Percentiles rank a stretch among this genome's conserved stretches.
Evolutionary conservation across 768 basidiomycete genomes (phyloP).

Genomic region (Mycena kentingensis): DNA sequence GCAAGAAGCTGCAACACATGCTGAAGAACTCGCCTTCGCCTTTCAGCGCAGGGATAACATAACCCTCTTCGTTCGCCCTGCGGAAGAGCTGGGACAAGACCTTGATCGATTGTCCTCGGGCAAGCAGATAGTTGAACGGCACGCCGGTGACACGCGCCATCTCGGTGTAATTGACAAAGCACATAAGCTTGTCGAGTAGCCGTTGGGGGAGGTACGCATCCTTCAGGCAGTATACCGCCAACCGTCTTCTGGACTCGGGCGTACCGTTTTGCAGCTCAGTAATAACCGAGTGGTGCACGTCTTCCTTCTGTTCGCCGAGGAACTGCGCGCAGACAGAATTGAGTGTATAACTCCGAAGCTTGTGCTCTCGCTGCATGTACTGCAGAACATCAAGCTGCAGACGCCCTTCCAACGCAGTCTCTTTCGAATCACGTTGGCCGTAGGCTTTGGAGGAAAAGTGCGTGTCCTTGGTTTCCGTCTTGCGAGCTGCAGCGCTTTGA

Average conservation of each 20-base stretch:
- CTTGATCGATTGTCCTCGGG: constrained; percentile 97
- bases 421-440: constrained; percentile 95
- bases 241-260: constrained; percentile 84
- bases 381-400: constrained; percentile 95
- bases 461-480: constrained; percentile 84
- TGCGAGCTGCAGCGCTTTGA: constrained; percentile 51
- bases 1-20: neutral
- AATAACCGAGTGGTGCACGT: constrained; percentile 98
- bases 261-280: constrained; percentile 98
- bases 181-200: constrained; percentile 97
- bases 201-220: constrained; percentile 98
- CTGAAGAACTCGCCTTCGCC: constrained; percentile 63
- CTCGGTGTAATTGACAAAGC: constrained; percentile 96
- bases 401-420: constrained; percentile 86
- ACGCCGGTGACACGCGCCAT: constrained; percentile 99
- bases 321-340: constrained; percentile 99
- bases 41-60: constrained; percentile 84
- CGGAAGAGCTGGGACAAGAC: constrained; percentile 95
- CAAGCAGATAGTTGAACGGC: constrained; percentile 93
- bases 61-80: constrained; percentile 88
- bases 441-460: constrained; percentile 99
- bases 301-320: constrained; percentile 98
- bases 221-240: constrained; percentile 99
- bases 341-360: constrained; percentile 93
- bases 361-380: constrained; percentile 98